Conservation (phyloP, 768 basidiomycete species). For the Coprinopsis cinerea region DNA sequence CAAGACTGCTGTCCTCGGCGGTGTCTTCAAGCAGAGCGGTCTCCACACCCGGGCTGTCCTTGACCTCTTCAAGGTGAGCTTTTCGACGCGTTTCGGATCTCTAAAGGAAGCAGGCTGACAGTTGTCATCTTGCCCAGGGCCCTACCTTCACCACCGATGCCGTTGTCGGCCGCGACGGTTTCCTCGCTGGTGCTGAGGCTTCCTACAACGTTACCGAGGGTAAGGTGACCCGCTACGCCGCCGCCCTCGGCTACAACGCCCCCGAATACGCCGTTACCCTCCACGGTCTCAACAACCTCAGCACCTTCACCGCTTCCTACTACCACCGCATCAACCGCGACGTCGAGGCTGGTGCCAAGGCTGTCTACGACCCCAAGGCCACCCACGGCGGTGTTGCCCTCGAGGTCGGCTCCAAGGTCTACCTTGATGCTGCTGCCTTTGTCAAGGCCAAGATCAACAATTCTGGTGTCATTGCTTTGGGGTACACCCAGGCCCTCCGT, state of each 20-base stretch:
- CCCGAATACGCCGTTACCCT: conserved; percentile 93
- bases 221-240: conserved; percentile 85
- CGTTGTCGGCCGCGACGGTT: conserved; percentile 93
- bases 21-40: conserved; percentile 93
- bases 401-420: conserved; percentile 93
- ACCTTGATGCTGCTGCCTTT: conserved; percentile 84
- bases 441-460: conserved; percentile 99
- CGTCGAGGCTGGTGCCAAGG: conserved; percentile 94
- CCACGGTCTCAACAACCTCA: conserved; percentile 92
- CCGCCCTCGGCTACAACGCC: conserved; percentile 91
- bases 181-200: conserved; percentile 94
- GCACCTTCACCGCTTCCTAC: conserved; percentile 92
- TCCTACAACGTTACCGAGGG: conserved; percentile 96
- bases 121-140: conserved; percentile 64
- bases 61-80: conserved; percentile 86
- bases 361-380: conserved; percentile 91
- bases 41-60: conserved; percentile 87
- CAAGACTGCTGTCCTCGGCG: conserved; percentile 79
- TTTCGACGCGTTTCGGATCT: too few species aligned
- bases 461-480: conserved; percentile 73
- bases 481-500: conserved; percentile 90
- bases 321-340: conserved; percentile 93
- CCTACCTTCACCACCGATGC: conserved; percentile 96
- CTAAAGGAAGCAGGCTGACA: too few species aligned
- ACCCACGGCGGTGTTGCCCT: conserved; percentile 81